Evolutionary conservation across 495 filamentous ascomycete species (phyloP).

Genomic region (Hyaloscypha finlandica): DNA sequence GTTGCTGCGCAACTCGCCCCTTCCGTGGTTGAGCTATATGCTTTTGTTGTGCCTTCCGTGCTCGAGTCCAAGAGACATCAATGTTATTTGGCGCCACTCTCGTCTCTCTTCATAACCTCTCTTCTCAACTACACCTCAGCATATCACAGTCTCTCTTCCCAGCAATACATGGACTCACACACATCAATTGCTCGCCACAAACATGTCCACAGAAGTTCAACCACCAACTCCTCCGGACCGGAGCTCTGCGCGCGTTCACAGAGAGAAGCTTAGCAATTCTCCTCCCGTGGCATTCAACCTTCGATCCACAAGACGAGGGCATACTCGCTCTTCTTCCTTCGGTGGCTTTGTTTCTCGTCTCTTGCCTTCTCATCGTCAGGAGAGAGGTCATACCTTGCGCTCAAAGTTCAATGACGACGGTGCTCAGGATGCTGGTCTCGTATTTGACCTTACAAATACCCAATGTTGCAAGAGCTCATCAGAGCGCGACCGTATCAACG

Average conservation of each 20-base stretch:
- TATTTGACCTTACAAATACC: slow-evolving; percentile 7
- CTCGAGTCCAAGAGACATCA: neutral
- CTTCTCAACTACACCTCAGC: no score
- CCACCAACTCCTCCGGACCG: slow-evolving; percentile 11
- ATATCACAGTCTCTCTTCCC: neutral
- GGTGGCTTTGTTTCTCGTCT: slow-evolving; percentile 39
- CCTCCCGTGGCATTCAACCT: slow-evolving; percentile 8
- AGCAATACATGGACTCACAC: neutral
- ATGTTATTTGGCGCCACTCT: neutral
- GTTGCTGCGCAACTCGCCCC: neutral
- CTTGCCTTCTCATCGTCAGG: slow-evolving; percentile 44
- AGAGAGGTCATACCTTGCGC: slow-evolving; percentile 44
- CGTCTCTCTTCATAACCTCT: neutral
- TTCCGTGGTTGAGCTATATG: slow-evolving; percentile 3
- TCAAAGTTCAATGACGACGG: slow-evolving; percentile 26
- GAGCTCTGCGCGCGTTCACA: neutral
- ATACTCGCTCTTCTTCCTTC: slow-evolving; percentile 36
- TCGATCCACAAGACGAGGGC: slow-evolving; percentile 5
- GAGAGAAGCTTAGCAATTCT: neutral
- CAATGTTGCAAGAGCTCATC: neutral
- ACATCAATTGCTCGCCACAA: neutral
- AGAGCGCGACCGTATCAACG: neutral
- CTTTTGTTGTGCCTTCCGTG: neutral
- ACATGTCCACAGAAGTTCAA: slow-evolving; percentile 16
- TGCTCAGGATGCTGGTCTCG: slow-evolving; percentile 12